Percentiles rank a stretch among this genome's conserved stretches.
Conservation (phyloP, 1,284 basidiomycete genomes). For the Pisolithus thermaeus region DNA sequence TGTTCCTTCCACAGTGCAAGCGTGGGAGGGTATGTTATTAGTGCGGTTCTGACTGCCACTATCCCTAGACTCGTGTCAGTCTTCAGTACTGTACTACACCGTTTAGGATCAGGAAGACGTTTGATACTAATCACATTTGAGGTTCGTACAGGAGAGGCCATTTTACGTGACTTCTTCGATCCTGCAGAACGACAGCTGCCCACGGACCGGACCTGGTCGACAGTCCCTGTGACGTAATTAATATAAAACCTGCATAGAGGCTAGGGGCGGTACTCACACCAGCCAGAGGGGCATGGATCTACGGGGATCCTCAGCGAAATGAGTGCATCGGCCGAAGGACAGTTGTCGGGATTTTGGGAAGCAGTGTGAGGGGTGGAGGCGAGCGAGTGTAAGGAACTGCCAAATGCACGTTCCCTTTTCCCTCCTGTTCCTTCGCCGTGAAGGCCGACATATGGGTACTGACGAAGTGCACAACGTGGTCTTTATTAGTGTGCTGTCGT, state of each 20-base stretch:
- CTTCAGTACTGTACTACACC: not conserved
- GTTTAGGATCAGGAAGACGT: not conserved
- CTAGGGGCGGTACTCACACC: no score
- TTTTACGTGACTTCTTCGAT: not conserved
- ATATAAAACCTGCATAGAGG: not conserved
- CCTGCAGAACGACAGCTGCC: not conserved
- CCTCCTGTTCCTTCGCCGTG: no score
- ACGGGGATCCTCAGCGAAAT: no score
- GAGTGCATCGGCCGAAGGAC: no score
- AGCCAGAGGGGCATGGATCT: no score
- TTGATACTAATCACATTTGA: not conserved
- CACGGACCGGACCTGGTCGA: not conserved
- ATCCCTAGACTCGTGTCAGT: no score
- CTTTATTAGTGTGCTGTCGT: not conserved
- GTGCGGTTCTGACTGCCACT: not conserved
- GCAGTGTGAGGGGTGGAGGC: no score
- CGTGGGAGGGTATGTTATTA: not conserved
- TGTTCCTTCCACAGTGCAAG: not conserved
- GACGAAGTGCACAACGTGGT: not conserved
- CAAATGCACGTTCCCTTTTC: no score
- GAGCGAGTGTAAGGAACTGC: no score
- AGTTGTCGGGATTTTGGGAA: no score
- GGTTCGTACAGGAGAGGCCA: not conserved
- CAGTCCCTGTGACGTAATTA: not conserved
- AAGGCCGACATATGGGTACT: not conserved